Evolutionary conservation across 306 rosid genomes (phyloP).

Genomic region (Dryas drummondii): DNA sequence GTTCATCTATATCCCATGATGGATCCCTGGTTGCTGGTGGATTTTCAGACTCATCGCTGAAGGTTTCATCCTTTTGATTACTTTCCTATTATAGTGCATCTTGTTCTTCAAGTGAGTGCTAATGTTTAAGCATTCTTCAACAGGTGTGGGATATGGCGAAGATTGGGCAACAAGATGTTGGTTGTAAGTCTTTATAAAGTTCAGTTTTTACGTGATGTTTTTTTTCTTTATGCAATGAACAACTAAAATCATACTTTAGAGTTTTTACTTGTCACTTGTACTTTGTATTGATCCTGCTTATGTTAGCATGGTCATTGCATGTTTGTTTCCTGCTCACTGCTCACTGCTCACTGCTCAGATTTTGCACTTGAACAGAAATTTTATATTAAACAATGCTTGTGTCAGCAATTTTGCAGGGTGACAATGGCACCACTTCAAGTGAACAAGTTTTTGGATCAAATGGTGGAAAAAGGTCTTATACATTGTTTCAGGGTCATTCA

Average conservation of each 20-base stretch:
- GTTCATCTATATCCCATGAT: slow-evolving; percentile 88
- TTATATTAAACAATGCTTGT: slow-evolving; percentile 30
- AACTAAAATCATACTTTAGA: neutral
- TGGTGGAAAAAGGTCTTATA: slow-evolving; percentile 66
- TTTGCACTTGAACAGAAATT: neutral
- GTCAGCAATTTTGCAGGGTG: slow-evolving; percentile 80
- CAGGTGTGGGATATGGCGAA: slow-evolving; percentile 99
- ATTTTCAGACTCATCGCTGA: slow-evolving; percentile 88
- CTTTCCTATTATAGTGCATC: neutral
- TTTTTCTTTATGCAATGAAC: neutral
- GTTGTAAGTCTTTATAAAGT: slow-evolving; percentile 50
- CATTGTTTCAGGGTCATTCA: slow-evolving; percentile 92
- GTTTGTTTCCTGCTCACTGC: too few species aligned
- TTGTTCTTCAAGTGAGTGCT: slow-evolving; percentile 15
- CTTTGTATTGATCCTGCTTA: neutral
- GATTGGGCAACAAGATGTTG: slow-evolving; percentile 73
- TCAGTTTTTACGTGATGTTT: slow-evolving; percentile 2
- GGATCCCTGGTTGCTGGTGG: slow-evolving; percentile 98
- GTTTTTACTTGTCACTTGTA: neutral
- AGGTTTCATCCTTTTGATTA: slow-evolving; percentile 45
- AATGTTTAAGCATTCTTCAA: slow-evolving; percentile 23
- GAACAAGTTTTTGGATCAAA: slow-evolving; percentile 57
- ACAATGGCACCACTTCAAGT: slow-evolving; percentile 54
- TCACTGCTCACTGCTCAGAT: too few species aligned
- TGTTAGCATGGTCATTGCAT: too few species aligned